phyloP scores from a whole-genome alignment of 352 stramenopile genomes.

The Phytopythium delawarense region DNA sequence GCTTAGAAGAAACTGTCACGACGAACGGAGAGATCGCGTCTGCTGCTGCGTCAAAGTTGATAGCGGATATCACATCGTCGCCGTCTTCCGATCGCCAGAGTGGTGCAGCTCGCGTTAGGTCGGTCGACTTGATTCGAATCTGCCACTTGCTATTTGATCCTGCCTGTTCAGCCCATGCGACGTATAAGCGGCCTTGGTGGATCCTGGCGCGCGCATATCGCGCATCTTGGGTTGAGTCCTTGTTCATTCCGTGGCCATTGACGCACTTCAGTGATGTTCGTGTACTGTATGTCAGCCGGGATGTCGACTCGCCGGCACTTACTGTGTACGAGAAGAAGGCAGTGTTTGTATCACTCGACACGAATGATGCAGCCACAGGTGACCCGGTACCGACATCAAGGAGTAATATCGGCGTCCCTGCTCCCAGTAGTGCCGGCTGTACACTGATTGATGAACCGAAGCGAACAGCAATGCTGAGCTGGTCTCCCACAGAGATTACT shows the following conservation, averaged over 20 bases:
- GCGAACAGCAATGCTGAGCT: slow-evolving; percentile 28
- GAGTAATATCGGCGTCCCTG: slow-evolving; percentile 32
- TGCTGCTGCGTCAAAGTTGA: slow-evolving; percentile 44
- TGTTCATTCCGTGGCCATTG: slow-evolving; percentile 42
- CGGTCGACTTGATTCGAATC: slow-evolving; percentile 42
- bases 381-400: slow-evolving; percentile 34
- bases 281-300: slow-evolving; percentile 34
- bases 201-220: slow-evolving; percentile 15
- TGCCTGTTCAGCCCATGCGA: slow-evolving; percentile 46
- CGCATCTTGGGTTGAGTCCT: slow-evolving; percentile 27
- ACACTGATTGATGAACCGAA: slow-evolving; percentile 39
- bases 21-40: slow-evolving; percentile 31
- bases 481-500: slow-evolving; percentile 51
- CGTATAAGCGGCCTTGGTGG: slow-evolving; percentile 30
- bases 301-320: slow-evolving; percentile 30
- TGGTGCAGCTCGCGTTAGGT: slow-evolving; percentile 26
- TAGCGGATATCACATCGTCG: slow-evolving; percentile 13
- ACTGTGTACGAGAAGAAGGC: slow-evolving; percentile 60
- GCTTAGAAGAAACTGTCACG: slow-evolving; percentile 15
- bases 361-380: slow-evolving; percentile 17
- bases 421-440: slow-evolving; percentile 1
- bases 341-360: slow-evolving; percentile 30
- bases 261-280: slow-evolving; percentile 40
- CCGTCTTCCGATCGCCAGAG: slow-evolving; percentile 44
- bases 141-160: slow-evolving; percentile 17